Percentiles rank a stretch among this genome's conserved stretches.
These are phyloP conservation scores for Luzula sylvatica DNA, from an alignment of 176 grass and related monocot genomes.

Conservation along the genomic window DNA sequence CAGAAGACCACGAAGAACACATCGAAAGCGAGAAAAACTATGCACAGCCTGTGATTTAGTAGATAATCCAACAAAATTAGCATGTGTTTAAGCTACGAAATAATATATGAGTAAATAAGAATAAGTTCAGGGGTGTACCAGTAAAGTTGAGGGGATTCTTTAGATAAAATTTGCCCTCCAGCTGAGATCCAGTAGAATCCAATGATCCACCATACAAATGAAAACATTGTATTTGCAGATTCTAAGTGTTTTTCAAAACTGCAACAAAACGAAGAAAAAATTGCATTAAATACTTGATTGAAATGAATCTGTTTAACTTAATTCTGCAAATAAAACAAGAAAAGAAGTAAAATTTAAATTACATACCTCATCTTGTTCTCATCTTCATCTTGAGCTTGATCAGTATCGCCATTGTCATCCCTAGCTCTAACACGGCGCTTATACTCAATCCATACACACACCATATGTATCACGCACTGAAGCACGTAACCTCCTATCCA, in stretches of 20 bases:
- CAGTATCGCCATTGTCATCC: neutral
- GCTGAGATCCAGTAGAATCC: conserved; percentile 95
- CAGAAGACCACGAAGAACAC: conserved; percentile 99
- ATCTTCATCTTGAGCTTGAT: conserved; percentile 21
- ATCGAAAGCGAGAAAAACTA: conserved; percentile 95
- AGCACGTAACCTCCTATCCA: conserved; percentile 50
- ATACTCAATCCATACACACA: conserved; percentile 55
- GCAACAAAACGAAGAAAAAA: conserved; percentile 13
- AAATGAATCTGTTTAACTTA: neutral
- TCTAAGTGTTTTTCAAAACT: conserved; percentile 85
- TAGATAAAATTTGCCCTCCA: conserved; percentile 58
- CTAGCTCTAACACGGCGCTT: conserved; percentile 17
- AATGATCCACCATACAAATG: conserved; percentile 98
- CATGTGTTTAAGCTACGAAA: conserved; percentile 15
- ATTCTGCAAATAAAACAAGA: too few species aligned
- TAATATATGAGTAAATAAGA: neutral
- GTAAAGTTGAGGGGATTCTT: conserved; percentile 84
- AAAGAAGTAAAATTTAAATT: neutral
- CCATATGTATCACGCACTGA: conserved; percentile 50
- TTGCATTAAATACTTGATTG: neutral
- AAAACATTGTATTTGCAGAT: conserved; percentile 96
- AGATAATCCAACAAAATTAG: conserved; percentile 9
- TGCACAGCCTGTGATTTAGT: conserved; percentile 58
- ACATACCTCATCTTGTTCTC: conserved; percentile 49
- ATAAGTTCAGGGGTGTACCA: conserved; percentile 40